phyloP scores from a whole-genome alignment of 495 filamentous ascomycete species.

The Talaromyces thailandensis region DNA sequence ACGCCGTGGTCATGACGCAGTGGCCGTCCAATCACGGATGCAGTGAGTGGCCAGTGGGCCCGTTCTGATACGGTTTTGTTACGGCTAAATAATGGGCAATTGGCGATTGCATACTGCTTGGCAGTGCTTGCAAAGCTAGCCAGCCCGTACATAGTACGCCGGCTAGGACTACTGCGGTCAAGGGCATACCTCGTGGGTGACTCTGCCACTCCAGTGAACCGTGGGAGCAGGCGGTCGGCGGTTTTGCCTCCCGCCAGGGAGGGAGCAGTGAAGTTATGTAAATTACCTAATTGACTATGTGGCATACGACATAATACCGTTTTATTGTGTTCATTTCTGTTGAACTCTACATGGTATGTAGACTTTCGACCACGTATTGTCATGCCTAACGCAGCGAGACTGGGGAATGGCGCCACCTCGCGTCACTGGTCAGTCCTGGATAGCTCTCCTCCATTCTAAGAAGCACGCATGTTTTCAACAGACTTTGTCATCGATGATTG shows the following conservation, averaged over 20 bases:
- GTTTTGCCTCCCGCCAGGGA: background rate
- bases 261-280: too few relatives aligned
- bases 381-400: background rate
- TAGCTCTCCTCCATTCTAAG: background rate
- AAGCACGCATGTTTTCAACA: background rate
- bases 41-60: background rate
- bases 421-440: background rate
- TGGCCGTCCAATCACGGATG: background rate
- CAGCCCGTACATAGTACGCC: too few relatives aligned
- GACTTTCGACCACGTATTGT: background rate
- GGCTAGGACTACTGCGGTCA: background rate
- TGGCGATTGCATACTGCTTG: too few relatives aligned
- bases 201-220: background rate
- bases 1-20: conserved; percentile 2
- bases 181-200: background rate
- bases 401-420: background rate
- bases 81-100: background rate
- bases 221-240: background rate
- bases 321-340: background rate
- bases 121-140: too few relatives aligned
- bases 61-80: conserved; percentile 7
- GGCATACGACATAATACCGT: background rate
- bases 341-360: background rate
- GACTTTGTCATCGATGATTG: background rate
- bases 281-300: background rate